Conservation (phyloP, 2,329 filamentous ascomycete species). For the Xylariaceae sp. region DNA sequence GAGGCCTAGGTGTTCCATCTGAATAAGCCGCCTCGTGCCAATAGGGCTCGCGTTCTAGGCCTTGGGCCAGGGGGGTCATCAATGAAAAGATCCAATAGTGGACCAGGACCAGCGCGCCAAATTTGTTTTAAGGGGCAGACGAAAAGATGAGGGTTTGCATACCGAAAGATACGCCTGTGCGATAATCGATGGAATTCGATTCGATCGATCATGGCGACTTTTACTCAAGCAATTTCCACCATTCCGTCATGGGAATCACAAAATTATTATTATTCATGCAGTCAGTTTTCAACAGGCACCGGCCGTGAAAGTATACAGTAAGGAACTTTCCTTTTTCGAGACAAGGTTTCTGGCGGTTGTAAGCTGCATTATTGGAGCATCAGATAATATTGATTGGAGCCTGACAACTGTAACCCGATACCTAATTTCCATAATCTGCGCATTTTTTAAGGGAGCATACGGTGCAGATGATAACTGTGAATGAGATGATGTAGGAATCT, state of each 20-base stretch:
- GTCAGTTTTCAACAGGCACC: background rate
- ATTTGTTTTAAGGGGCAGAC: constrained; percentile 27
- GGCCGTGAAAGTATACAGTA: background rate
- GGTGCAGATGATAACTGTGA: too few species aligned
- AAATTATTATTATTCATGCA: background rate
- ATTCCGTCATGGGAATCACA: too few species aligned
- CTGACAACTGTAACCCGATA: background rate
- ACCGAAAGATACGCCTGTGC: background rate
- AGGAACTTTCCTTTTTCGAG: background rate
- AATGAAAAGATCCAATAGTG: constrained; percentile 20
- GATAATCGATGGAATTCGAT: background rate
- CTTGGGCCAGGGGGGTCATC: constrained; percentile 5
- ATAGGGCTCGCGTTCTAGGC: background rate
- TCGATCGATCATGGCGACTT: too few species aligned
- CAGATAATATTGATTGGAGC: background rate
- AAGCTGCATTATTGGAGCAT: background rate
- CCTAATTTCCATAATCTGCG: background rate
- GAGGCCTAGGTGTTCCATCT: background rate
- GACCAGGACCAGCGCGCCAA: background rate
- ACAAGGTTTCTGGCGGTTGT: background rate
- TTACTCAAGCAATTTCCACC: too few species aligned
- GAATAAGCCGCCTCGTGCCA: background rate
- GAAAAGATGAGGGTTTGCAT: constrained; percentile 2
- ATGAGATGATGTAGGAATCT: background rate
- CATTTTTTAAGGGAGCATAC: background rate